Evolutionary conservation across 768 basidiomycete species (phyloP).

Genomic region (Vishniacozyma victoriae): DNA sequence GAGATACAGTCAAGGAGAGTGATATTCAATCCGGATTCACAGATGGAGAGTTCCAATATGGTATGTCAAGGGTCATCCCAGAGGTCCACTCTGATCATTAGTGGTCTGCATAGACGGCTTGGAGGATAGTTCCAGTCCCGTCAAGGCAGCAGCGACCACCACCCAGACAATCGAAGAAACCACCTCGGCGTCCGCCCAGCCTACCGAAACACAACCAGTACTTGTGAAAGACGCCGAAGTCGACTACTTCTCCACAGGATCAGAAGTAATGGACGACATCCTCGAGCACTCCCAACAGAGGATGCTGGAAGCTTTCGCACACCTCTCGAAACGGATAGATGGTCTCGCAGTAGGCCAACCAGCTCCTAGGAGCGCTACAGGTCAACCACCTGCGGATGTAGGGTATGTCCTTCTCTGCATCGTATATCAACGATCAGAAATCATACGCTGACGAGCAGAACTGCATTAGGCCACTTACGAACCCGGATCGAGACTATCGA

Average conservation of each 20-base stretch:
- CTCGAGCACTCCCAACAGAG: constrained; percentile 38
- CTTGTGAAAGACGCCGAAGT: neutral
- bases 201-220: neutral
- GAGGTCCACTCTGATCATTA: constrained; percentile 8
- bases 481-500: no score
- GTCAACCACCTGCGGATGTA: no score
- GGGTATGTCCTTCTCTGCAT: no score
- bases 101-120: constrained; percentile 46
- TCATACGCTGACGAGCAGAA: no score
- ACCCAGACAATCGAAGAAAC: no score
- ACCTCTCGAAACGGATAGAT: constrained; percentile 9
- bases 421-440: no score
- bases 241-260: constrained; percentile 23
- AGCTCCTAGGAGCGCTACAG: no score
- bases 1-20: constrained; percentile 29
- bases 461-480: no score
- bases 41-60: constrained; percentile 44
- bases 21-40: constrained; percentile 42
- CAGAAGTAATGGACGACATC: constrained; percentile 41
- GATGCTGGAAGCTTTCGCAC: constrained; percentile 40
- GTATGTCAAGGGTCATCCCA: constrained; percentile 25
- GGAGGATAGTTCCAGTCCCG: constrained; percentile 20
- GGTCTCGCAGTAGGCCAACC: no score
- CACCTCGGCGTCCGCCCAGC: no score
- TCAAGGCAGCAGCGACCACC: constrained; percentile 7